Conservation (phyloP, 1,139 yeast species). For the Protomyces gravidus region DNA sequence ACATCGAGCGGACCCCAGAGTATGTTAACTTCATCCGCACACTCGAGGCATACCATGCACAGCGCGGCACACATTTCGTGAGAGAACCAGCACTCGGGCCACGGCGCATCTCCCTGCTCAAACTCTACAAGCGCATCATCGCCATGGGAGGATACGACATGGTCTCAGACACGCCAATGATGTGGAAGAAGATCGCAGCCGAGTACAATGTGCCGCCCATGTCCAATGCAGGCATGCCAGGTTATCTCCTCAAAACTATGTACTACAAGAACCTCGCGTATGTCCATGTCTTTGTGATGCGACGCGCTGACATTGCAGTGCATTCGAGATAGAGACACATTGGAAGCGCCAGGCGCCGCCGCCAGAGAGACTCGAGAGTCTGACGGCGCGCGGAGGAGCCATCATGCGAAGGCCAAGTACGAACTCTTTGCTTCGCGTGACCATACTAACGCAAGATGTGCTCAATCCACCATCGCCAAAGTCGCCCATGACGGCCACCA, state of each 20-base stretch:
- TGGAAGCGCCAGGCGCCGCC: slow-evolving; percentile 32
- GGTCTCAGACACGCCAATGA: slow-evolving; percentile 29
- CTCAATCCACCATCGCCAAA: background rate
- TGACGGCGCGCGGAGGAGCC: slow-evolving; percentile 33
- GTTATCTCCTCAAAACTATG: slow-evolving; percentile 31
- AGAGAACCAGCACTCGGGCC: slow-evolving; percentile 31
- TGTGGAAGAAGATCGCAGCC: slow-evolving; percentile 31
- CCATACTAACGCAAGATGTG: background rate
- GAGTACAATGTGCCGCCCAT: slow-evolving; percentile 31
- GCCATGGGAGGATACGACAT: slow-evolving; percentile 32
- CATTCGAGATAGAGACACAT: slow-evolving; percentile 31
- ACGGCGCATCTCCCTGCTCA: slow-evolving; percentile 28
- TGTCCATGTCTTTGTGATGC: background rate
- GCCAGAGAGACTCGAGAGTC: slow-evolving; percentile 31
- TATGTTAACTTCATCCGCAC: slow-evolving; percentile 28
- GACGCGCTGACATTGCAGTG: slow-evolving; percentile 16
- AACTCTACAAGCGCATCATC: slow-evolving; percentile 31
- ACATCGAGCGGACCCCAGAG: slow-evolving; percentile 31
- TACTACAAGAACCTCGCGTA: slow-evolving; percentile 32
- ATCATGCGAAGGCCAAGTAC: slow-evolving; percentile 31
- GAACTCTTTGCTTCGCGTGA: background rate
- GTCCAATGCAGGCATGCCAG: slow-evolving; percentile 32
- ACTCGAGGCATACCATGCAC: slow-evolving; percentile 29
- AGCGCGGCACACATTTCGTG: slow-evolving; percentile 29
- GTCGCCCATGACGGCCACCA: background rate